Base-by-base conservation (phyloP, 2,329 filamentous ascomycete species). In the Diaporthe helianthi region DNA sequence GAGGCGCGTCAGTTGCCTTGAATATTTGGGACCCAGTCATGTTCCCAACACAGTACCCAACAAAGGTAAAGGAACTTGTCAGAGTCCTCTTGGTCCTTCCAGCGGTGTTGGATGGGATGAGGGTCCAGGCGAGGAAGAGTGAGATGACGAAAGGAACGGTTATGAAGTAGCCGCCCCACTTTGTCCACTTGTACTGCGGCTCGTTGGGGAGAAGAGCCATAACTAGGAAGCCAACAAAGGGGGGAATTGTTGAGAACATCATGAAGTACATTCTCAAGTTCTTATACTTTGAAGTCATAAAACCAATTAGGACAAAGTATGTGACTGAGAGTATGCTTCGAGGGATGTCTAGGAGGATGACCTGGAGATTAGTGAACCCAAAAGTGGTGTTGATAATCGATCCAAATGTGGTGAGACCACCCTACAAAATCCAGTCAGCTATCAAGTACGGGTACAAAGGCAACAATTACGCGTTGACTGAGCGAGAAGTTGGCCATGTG, bases 21-120 rank as follows among this genome's bases (percentile, higher is more conserved):
- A 84, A 85, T 63, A 84, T 83, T 73, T 84, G 82, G 9, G 79
- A 80, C 5, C 83, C 82, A 3, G 78, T 78, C 79, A 84, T 84
- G 72, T 84, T 85, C 2, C 83, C 83, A 3, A 82, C 80, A 65
- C 82, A 84, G 72, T 84, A 85, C 1, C 77, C 82, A 8, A 83
- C 77, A 65, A 85, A 83, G 0, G 82, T 82, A 47, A 83, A 80
- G 3, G 81, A 82, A 19, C 78, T 81, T 15, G 80, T 81, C 49
- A 84, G 74, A 4, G 82, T 83, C 31, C 82, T 80, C 72, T 84
- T 84, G 0, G 83, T 84, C 9, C 81, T 78, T 9, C 83, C 83
- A 5, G 81, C 81, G 4, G 82, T 78, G 72, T 84, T 84, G 41
- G 80, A 82, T 0, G 82, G 81, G 58, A 84, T 72, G n/a, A 80